Conservation (phyloP, 2,329 filamentous ascomycete genomes). For the Cercospora canescens region DNA sequence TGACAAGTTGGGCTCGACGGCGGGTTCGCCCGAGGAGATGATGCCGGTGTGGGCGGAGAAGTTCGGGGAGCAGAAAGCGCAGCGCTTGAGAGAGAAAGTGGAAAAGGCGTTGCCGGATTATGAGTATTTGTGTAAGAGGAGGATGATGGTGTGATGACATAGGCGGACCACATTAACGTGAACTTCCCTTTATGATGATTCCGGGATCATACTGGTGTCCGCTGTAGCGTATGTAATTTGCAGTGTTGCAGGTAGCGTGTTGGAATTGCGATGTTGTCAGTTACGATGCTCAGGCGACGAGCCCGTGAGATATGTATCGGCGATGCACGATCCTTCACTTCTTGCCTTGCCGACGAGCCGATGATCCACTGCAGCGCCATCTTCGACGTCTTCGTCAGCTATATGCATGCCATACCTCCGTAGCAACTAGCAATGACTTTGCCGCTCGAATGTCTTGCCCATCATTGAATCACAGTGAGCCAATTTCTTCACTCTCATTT, state of each 20-base stretch:
- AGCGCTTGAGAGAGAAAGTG: neutral
- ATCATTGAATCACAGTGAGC: too few species aligned
- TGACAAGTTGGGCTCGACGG: neutral
- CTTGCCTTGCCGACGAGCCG: neutral
- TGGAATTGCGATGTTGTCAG: neutral
- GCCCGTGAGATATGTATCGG: too few species aligned
- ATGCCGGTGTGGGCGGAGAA: conserved; percentile 6
- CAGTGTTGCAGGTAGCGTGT: neutral
- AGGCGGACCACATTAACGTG: too few species aligned
- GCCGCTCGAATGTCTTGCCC: too few species aligned
- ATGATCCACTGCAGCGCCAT: neutral
- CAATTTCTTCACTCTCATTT: too few species aligned
- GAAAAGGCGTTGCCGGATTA: conserved; percentile 5
- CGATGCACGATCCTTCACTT: neutral
- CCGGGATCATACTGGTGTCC: too few species aligned
- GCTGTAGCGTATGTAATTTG: too few species aligned
- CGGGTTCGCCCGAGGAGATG: neutral
- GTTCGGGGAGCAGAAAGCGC: neutral
- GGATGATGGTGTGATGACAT: neutral
- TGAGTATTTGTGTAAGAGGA: conserved; percentile 7
- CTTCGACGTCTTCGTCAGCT: neutral
- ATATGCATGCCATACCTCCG: too few species aligned
- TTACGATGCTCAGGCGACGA: too few species aligned
- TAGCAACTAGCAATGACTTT: too few species aligned
- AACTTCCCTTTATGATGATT: neutral